A percentile compares a stretch with the other conserved stretches of the same genome.
Evolutionary conservation across 352 stramenopile genomes (phyloP).

Genomic region (Paralagenidium karlingii): DNA sequence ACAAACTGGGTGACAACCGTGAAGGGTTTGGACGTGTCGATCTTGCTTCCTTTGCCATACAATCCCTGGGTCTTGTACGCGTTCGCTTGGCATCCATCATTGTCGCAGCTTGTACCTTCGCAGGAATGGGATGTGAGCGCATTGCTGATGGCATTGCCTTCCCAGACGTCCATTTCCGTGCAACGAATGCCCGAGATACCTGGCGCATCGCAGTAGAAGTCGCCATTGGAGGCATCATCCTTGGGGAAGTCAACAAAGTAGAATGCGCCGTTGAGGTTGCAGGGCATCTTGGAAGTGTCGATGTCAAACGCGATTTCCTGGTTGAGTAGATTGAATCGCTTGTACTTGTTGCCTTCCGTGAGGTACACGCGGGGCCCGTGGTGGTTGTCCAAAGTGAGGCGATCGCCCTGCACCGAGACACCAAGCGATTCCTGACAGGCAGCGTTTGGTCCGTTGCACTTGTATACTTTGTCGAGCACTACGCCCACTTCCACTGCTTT

Average conservation of each 20-base stretch:
- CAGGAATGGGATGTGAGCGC: slow-evolving; percentile 13
- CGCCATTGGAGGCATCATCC: neutral
- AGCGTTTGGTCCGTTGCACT: too few relatives aligned
- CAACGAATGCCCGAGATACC: slow-evolving; percentile 39
- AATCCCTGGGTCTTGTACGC: slow-evolving; percentile 47
- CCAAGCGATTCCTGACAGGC: too few relatives aligned
- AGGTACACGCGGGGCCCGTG: too few relatives aligned
- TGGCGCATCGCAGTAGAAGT: too few relatives aligned
- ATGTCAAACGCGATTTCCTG: neutral
- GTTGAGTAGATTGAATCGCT: neutral
- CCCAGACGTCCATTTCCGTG: slow-evolving; percentile 30
- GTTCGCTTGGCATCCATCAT: slow-evolving; percentile 64
- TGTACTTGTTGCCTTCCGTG: too few relatives aligned
- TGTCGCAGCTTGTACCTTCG: slow-evolving; percentile 34
- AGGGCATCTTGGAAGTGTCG: neutral
- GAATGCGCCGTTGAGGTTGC: neutral
- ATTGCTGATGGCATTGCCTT: slow-evolving; percentile 11
- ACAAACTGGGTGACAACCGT: slow-evolving; percentile 66
- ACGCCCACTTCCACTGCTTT: too few relatives aligned
- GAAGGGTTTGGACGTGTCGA: slow-evolving; percentile 52
- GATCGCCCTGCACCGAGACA: too few relatives aligned
- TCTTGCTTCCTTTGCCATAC: slow-evolving; percentile 30
- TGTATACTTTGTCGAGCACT: too few relatives aligned
- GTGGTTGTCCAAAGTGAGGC: too few relatives aligned
- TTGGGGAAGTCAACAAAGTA: neutral